Evolutionary conservation across 2,329 filamentous ascomycete genomes (phyloP).

Genomic region (Aureobasidium sp.): DNA sequence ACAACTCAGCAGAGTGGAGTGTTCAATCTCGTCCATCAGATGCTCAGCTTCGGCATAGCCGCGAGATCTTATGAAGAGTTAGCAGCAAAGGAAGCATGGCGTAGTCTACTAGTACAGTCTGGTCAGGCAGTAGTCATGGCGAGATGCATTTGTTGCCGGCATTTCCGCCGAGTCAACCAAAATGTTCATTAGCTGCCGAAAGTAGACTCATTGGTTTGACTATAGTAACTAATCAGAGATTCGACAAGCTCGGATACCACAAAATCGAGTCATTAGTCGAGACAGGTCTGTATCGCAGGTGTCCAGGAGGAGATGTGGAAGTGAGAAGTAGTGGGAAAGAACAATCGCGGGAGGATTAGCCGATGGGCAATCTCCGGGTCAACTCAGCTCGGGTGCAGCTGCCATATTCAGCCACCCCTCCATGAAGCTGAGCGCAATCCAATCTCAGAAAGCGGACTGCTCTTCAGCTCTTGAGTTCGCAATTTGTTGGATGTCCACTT

Average conservation of each 20-base stretch:
- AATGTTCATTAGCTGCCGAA: neutral
- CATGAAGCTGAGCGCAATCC: neutral
- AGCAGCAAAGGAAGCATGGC: neutral
- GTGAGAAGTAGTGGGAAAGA: neutral
- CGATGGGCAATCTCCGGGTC: neutral
- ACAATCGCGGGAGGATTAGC: neutral
- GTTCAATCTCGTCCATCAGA: too few species aligned
- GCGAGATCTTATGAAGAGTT: neutral
- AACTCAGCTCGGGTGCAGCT: neutral
- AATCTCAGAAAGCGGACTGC: neutral
- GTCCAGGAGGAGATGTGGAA: neutral
- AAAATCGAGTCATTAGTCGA: neutral
- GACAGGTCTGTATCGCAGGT: neutral
- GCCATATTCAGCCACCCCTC: neutral
- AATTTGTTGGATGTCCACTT: neutral
- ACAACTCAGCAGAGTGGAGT: neutral
- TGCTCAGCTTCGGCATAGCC: conserved; percentile 4
- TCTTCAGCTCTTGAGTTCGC: neutral
- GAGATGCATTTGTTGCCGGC: neutral
- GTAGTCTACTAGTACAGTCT: too few species aligned
- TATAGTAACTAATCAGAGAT: neutral
- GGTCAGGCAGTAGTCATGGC: neutral
- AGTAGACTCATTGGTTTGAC: neutral
- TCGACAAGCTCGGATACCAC: too few species aligned
- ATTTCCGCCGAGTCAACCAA: neutral